Evolutionary conservation across 1,284 basidiomycete genomes (phyloP).

Genomic region (Ceratobasidium sp.): DNA sequence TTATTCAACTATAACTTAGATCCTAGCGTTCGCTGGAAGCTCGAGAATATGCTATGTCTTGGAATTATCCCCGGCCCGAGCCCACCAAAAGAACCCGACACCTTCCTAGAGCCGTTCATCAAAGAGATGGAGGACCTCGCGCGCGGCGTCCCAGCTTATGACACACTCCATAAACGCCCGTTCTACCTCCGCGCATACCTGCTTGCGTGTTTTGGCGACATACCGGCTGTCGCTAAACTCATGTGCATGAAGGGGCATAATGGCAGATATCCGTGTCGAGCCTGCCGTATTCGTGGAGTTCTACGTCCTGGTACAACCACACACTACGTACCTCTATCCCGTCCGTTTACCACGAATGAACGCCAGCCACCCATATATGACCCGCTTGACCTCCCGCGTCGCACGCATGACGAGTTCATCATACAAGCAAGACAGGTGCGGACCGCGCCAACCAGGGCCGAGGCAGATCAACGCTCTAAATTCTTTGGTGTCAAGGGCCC

Average conservation of each 20-base stretch:
- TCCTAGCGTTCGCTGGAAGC: conserved; percentile 19
- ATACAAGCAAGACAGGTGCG: conserved; percentile 11
- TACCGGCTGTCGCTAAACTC: conserved; percentile 41
- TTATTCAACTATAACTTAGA: conserved; percentile 43
- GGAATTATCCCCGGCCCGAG: conserved; percentile 43
- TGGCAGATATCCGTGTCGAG: conserved; percentile 37
- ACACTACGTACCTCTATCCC: neutral
- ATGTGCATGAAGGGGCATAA: conserved; percentile 44
- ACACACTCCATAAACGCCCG: neutral
- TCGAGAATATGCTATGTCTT: conserved; percentile 39
- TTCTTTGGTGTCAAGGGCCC: conserved; percentile 41
- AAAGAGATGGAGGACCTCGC: conserved; percentile 21
- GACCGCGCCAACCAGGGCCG: neutral
- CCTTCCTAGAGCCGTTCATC: conserved; percentile 27
- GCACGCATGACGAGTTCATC: conserved; percentile 20
- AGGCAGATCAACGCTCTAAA: neutral
- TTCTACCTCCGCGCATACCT: conserved; percentile 43
- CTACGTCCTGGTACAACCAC: neutral
- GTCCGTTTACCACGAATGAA: conserved; percentile 2
- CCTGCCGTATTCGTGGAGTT: conserved; percentile 39
- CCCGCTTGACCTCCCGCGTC: conserved; percentile 19
- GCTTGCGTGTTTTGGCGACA: conserved; percentile 39
- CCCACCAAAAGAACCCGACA: conserved; percentile 5
- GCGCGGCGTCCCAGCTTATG: conserved; percentile 28
- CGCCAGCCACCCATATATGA: neutral